A percentile compares a stretch with the other conserved stretches of the same genome.
Evolutionary conservation across 2,329 filamentous ascomycete genomes (phyloP).

Genomic region (Sphaceloma murrayae): DNA sequence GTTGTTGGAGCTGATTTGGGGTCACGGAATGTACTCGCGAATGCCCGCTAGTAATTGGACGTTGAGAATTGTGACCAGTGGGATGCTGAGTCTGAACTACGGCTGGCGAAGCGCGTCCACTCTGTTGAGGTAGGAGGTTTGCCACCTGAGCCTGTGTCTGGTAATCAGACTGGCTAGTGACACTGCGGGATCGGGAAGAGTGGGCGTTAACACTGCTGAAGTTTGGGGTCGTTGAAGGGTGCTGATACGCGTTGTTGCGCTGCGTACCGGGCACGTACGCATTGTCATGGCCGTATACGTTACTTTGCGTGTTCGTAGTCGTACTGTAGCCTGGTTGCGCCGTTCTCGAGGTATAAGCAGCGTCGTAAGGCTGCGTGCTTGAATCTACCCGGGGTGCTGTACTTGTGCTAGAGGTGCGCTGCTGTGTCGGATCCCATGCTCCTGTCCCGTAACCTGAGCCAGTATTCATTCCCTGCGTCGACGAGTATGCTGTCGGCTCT

Average conservation of each 20-base stretch:
- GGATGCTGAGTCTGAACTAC: neutral
- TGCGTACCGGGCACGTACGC: neutral
- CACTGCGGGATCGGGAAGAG: neutral
- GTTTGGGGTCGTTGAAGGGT: neutral
- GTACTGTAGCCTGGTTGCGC: neutral
- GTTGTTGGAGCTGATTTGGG: constrained; percentile 17
- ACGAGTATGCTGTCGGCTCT: constrained; percentile 10
- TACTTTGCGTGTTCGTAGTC: neutral
- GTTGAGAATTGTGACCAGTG: neutral
- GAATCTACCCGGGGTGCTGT: constrained; percentile 6
- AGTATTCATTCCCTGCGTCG: neutral
- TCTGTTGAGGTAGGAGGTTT: neutral
- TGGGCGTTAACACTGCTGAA: neutral
- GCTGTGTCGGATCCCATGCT: constrained; percentile 3
- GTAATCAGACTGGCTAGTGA: neutral
- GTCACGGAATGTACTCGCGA: constrained; percentile 17
- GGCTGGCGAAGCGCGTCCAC: neutral
- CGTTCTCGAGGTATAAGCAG: neutral
- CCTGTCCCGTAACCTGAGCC: neutral
- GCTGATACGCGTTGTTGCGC: neutral
- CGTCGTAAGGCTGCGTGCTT: constrained; percentile 10
- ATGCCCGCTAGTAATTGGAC: constrained; percentile 8
- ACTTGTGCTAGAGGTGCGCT: constrained; percentile 4
- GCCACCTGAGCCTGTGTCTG: neutral
- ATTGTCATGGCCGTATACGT: neutral